Evolutionary conservation across 768 basidiomycete species (phyloP).

Genomic region (Leccinum imitatum): DNA sequence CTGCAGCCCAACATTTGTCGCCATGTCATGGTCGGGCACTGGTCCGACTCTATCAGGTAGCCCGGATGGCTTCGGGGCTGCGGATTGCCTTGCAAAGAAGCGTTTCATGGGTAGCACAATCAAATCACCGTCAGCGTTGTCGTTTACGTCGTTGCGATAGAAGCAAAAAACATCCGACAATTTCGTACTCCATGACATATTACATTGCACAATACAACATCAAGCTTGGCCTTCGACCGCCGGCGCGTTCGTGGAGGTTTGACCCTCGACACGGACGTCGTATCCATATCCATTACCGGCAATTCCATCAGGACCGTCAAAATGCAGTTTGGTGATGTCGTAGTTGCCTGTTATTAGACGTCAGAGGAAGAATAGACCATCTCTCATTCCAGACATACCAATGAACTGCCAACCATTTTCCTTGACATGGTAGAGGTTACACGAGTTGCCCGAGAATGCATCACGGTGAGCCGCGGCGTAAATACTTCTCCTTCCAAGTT

Average conservation of each 20-base stretch:
- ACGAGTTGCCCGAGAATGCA: constrained; percentile 93
- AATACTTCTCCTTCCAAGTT: constrained; percentile 90
- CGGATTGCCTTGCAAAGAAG: constrained; percentile 26
- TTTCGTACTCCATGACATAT: constrained; percentile 9
- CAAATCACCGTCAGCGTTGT: background rate
- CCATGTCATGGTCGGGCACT: constrained; percentile 2
- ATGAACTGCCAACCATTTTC: constrained; percentile 96
- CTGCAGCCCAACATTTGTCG: no score
- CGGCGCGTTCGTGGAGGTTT: constrained; percentile 52
- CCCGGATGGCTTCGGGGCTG: constrained; percentile 6
- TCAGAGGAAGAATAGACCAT: constrained; percentile 12
- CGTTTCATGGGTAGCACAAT: constrained; percentile 31
- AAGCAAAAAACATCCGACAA: constrained; percentile 5
- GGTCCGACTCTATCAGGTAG: background rate
- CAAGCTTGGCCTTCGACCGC: constrained; percentile 31
- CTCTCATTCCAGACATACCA: constrained; percentile 49
- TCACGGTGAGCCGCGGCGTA: constrained; percentile 97
- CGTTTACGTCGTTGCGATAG: constrained; percentile 1
- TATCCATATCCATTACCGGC: constrained; percentile 82
- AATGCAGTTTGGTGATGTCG: constrained; percentile 87
- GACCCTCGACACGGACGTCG: constrained; percentile 63
- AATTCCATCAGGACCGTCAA: constrained; percentile 77
- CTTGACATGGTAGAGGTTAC: constrained; percentile 95
- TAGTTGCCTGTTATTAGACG: constrained; percentile 68
- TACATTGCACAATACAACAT: constrained; percentile 26